These are phyloP conservation scores for Epichloe sylvatica DNA, from an alignment of 2,329 filamentous ascomycete species.

Conservation along the genomic window DNA sequence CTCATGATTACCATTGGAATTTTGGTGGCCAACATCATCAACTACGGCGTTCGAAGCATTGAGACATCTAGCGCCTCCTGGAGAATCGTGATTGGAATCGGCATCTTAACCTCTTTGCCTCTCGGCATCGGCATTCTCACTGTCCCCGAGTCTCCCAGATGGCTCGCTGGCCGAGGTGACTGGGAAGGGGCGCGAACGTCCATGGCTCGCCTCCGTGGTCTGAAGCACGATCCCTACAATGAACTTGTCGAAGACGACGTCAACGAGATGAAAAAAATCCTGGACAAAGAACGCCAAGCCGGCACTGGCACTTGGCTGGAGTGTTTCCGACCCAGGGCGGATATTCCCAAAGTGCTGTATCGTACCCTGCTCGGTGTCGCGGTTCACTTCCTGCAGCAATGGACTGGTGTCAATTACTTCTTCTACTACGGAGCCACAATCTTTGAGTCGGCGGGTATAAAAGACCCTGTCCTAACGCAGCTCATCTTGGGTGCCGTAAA, in stretches of 20 bases:
- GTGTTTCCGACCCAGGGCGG: slow-evolving; percentile 42
- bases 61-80: slow-evolving; percentile 34
- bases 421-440: slow-evolving; percentile 55
- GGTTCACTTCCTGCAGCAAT: slow-evolving; percentile 54
- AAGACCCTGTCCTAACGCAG: slow-evolving; percentile 52
- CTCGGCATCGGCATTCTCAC: slow-evolving; percentile 38
- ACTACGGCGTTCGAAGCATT: slow-evolving; percentile 34
- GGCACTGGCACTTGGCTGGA: slow-evolving; percentile 41
- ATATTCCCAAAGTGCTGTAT: slow-evolving; percentile 45
- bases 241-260: slow-evolving; percentile 36
- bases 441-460: slow-evolving; percentile 51
- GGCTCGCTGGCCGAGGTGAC: slow-evolving; percentile 33
- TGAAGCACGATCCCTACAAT: slow-evolving; percentile 31
- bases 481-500: slow-evolving; percentile 58
- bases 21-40: slow-evolving; percentile 40
- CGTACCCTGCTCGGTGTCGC: slow-evolving; percentile 48
- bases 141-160: slow-evolving; percentile 44
- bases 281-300: slow-evolving; percentile 30
- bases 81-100: slow-evolving; percentile 47
- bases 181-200: slow-evolving; percentile 36
- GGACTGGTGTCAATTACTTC: slow-evolving; percentile 48
- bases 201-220: slow-evolving; percentile 37
- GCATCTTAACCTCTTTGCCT: slow-evolving; percentile 37
- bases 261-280: slow-evolving; percentile 34
- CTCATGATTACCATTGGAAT: slow-evolving; percentile 62